phyloP scores from a whole-genome alignment of 2,329 filamentous ascomycete species.

The Zasmidium angulare region DNA sequence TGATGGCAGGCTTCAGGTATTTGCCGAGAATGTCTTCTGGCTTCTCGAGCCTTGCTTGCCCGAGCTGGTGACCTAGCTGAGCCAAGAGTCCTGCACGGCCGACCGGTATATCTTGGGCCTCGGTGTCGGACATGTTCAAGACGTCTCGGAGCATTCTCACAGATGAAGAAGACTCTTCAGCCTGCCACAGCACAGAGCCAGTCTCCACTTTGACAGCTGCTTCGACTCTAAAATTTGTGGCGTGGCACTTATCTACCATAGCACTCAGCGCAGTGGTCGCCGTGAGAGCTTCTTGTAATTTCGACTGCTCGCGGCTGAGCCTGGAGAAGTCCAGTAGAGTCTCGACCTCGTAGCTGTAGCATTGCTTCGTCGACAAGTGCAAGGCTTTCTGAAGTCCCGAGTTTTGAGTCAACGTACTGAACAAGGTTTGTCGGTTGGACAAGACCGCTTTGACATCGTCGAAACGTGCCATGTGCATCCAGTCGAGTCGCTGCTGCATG shows the following conservation, averaged over 20 bases:
- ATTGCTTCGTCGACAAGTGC: constrained; percentile 61
- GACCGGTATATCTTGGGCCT: constrained; percentile 69
- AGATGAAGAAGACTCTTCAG: constrained; percentile 84
- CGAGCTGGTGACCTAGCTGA: constrained; percentile 83
- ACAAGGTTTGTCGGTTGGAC: constrained; percentile 77
- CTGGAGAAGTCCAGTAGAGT: constrained; percentile 73
- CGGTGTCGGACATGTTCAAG: constrained; percentile 60
- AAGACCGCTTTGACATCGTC: constrained; percentile 77
- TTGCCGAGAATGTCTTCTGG: constrained; percentile 85
- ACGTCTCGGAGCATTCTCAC: constrained; percentile 84
- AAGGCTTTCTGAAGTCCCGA: constrained; percentile 61
- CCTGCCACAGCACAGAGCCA: constrained; percentile 89
- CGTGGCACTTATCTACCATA: constrained; percentile 67
- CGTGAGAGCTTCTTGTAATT: constrained; percentile 82
- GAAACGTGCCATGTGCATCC: constrained; percentile 69
- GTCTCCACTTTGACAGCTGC: constrained; percentile 77
- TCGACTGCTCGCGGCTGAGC: constrained; percentile 76
- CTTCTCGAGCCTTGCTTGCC: constrained; percentile 85
- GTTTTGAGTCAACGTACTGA: constrained; percentile 75
- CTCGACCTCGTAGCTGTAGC: constrained; percentile 71
- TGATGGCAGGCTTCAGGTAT: constrained; percentile 81
- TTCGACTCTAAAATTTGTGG: constrained; percentile 73
- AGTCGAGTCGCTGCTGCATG: constrained; percentile 66
- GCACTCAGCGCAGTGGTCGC: constrained; percentile 80
- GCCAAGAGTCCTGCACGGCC: constrained; percentile 78